These are phyloP conservation scores for Camellia japonica DNA, from an alignment of 148 eudicot genomes.

Conservation along the genomic window DNA sequence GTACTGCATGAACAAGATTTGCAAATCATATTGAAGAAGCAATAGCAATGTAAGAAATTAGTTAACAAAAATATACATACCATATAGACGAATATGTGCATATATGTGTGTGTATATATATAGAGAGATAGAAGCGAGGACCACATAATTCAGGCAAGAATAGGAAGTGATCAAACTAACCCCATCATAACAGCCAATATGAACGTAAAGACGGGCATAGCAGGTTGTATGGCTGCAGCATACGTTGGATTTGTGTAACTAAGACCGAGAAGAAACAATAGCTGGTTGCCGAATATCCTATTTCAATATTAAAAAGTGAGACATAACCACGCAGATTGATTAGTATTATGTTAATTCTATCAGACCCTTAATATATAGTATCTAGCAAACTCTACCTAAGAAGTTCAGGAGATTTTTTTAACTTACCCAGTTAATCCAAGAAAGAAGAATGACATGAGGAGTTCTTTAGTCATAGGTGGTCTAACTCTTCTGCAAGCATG, in stretches of 20 bases:
- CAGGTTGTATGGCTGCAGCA: constrained; percentile 96
- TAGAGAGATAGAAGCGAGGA: background rate
- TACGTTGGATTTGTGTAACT: constrained; percentile 94
- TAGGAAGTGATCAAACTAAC: constrained; percentile 45
- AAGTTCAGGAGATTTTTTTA: background rate
- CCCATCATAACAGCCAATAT: constrained; percentile 80
- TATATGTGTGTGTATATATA: background rate
- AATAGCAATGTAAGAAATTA: background rate
- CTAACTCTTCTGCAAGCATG: constrained; percentile 60
- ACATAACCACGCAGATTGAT: background rate
- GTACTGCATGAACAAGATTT: constrained; percentile 70
- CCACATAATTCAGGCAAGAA: background rate
- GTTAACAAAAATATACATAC: background rate
- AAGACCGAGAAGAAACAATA: constrained; percentile 91
- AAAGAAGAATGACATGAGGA: constrained; percentile 62
- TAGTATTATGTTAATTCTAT: background rate
- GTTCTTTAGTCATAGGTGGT: constrained; percentile 61
- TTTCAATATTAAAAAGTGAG: constrained; percentile 18
- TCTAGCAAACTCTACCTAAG: background rate
- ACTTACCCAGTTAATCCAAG: constrained; percentile 94
- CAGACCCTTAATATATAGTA: background rate
- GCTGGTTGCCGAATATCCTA: constrained; percentile 95
- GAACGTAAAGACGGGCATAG: constrained; percentile 95
- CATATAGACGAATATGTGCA: background rate
- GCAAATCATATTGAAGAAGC: constrained; percentile 18